phyloP scores from a whole-genome alignment of 768 basidiomycete genomes.

The Tephrocybe sp. region DNA sequence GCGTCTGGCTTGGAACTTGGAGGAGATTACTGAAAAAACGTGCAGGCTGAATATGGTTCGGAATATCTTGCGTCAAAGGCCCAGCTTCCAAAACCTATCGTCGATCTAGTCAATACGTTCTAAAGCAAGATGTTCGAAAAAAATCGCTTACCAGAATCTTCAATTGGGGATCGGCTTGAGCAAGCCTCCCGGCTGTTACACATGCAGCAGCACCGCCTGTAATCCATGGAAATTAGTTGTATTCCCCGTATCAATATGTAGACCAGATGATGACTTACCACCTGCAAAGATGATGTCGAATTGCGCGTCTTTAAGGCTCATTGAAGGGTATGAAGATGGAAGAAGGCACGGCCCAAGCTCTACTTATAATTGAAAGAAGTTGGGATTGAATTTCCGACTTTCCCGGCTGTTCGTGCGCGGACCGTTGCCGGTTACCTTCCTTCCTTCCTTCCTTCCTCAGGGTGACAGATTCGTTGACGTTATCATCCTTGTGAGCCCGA shows the following conservation, averaged over 20 bases:
- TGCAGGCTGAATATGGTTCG: slow-evolving; percentile 51
- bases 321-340: too few species aligned
- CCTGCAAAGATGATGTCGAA: slow-evolving; percentile 59
- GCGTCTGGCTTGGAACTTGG: slow-evolving; percentile 32
- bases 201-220: slow-evolving; percentile 56
- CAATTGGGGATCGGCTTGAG: slow-evolving; percentile 48
- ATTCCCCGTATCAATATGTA: neutral
- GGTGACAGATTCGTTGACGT: too few species aligned
- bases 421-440: too few species aligned
- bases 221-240: neutral
- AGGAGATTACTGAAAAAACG: slow-evolving; percentile 43
- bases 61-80: slow-evolving; percentile 43
- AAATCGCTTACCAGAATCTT: slow-evolving; percentile 46
- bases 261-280: slow-evolving; percentile 31
- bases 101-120: neutral
- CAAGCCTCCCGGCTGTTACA: slow-evolving; percentile 53
- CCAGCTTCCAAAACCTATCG: slow-evolving; percentile 56
- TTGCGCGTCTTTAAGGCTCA: slow-evolving; percentile 5
- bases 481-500: too few species aligned
- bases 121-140: neutral
- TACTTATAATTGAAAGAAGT: too few species aligned
- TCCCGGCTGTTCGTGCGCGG: too few species aligned
- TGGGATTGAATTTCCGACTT: too few species aligned
- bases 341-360: too few species aligned
- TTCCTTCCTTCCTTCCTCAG: too few species aligned